A percentile compares a stretch with the other conserved stretches of the same genome.
Evolutionary conservation across 441 rosid genomes (phyloP).

Genomic region (Melastoma candidum): DNA sequence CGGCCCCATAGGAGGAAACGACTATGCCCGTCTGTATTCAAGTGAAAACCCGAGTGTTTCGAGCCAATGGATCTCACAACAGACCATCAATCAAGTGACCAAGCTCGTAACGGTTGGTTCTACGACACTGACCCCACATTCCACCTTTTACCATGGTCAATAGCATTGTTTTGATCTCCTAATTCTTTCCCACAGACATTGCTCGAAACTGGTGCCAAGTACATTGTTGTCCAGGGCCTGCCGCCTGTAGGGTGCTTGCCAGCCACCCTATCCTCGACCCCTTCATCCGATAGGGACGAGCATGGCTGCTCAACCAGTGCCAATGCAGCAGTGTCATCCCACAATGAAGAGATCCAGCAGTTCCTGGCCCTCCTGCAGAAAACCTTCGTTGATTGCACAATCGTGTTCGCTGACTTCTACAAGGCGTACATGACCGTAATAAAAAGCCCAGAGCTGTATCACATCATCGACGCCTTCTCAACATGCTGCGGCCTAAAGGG

Average conservation of each 20-base stretch:
- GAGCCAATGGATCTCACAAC: slow-evolving; percentile 15
- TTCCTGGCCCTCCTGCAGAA: slow-evolving; percentile 14
- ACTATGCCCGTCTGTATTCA: slow-evolving; percentile 28
- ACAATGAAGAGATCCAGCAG: slow-evolving; percentile 31
- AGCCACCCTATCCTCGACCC: slow-evolving; percentile 10
- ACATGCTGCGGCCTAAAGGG: slow-evolving; percentile 37
- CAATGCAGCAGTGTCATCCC: slow-evolving; percentile 22
- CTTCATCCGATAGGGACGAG: slow-evolving; percentile 16
- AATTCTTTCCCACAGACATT: slow-evolving; percentile 19
- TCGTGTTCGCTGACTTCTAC: slow-evolving; percentile 32
- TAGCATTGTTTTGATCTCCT: neutral
- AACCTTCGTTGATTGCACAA: neutral
- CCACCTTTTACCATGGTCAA: too few relatives aligned
- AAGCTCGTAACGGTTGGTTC: slow-evolving; percentile 24
- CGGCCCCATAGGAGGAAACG: slow-evolving; percentile 36
- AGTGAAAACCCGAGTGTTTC: slow-evolving; percentile 7
- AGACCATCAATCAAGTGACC: slow-evolving; percentile 14
- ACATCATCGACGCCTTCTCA: slow-evolving; percentile 27
- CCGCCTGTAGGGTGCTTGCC: slow-evolving; percentile 45
- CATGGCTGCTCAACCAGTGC: slow-evolving; percentile 24
- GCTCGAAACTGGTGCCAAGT: slow-evolving; percentile 31
- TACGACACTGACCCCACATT: too few relatives aligned
- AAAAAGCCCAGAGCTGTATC: slow-evolving; percentile 7
- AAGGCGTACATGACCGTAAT: slow-evolving; percentile 29
- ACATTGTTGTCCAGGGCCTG: slow-evolving; percentile 35